Conservation (phyloP, 2,329 filamentous ascomycete species). For the Sclerotinia trifoliorum region DNA sequence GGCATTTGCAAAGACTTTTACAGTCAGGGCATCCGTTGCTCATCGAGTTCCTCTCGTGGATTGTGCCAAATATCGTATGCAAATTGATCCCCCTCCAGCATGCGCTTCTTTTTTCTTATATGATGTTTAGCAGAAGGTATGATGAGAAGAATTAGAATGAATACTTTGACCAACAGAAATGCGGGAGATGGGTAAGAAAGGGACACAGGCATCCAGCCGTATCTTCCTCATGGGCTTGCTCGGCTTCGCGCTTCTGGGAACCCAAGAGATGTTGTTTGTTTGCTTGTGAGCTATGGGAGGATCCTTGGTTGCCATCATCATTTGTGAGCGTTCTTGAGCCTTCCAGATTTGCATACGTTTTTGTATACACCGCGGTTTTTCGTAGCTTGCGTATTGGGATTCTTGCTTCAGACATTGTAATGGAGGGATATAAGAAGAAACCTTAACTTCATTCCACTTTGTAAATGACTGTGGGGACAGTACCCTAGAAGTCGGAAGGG, state of each 20-base stretch:
- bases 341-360: neutral
- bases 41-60: constrained; percentile 14
- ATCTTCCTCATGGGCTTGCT: constrained; percentile 1
- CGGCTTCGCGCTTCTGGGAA: neutral
- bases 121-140: constrained; percentile 4
- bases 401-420: neutral
- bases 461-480: neutral
- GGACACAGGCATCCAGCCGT: neutral
- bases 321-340: neutral
- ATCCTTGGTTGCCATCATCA: neutral
- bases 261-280: neutral
- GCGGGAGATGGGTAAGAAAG: neutral
- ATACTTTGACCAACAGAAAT: constrained; percentile 12
- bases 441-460: neutral
- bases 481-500: neutral
- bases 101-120: neutral
- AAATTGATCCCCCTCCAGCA: constrained; percentile 15
- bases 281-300: neutral
- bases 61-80: constrained; percentile 11
- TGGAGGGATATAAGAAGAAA: neutral
- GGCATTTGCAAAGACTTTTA: neutral
- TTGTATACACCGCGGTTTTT: neutral
- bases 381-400: neutral
- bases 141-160: neutral
- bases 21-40: neutral